Evolutionary conservation across 768 basidiomycete species (phyloP), one percentile per base, ranked within the genome.

Genomic region (Amanita fuliginea): DNA sequence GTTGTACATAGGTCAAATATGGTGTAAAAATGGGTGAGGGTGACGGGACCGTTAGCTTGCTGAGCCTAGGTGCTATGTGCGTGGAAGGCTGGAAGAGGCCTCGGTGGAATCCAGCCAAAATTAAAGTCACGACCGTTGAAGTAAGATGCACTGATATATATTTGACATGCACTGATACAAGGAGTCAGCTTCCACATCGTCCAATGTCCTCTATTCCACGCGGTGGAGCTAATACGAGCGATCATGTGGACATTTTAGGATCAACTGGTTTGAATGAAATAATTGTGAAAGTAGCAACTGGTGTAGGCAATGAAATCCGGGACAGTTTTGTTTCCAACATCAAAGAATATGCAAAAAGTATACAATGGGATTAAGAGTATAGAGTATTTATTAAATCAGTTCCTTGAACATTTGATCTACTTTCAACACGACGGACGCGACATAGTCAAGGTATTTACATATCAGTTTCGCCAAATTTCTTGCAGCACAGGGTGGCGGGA

Each of bases 41-140:
- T 6, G 96, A 98, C 62, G 95, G 96, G 10, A 97, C 96, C 2
- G 92, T 93, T 19, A 80, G 81, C 56, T 66, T 92, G 36, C 59
- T 94, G 30, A 89, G 86, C 55, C 71, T 93, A 47, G 95, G 93
- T 13, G 81, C 87, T n/a, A 96, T 98, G 92, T 97, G 95, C 58
- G 83, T 86, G 9, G 90, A 92, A 60, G 95, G 94, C 6, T 96
- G 94, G 95, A 87, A 86, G 63, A 72, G 81, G 50, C 75, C 75
- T 53, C 72, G 82, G 47, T 97, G 91, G 90, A 98, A 97, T 64
- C 95, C 95, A 1, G 85, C 80, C 10, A 76, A 84, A n/a, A 91
- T 96, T 60, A 76, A 80, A 56, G 68, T 97, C 42, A 79, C 81
- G 21, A 95, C 93, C 13, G 80, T 93, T 49, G 91, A 94, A 78